Conservation (phyloP, 2,329 filamentous ascomycete genomes). For the Neofusicoccum sp. region DNA sequence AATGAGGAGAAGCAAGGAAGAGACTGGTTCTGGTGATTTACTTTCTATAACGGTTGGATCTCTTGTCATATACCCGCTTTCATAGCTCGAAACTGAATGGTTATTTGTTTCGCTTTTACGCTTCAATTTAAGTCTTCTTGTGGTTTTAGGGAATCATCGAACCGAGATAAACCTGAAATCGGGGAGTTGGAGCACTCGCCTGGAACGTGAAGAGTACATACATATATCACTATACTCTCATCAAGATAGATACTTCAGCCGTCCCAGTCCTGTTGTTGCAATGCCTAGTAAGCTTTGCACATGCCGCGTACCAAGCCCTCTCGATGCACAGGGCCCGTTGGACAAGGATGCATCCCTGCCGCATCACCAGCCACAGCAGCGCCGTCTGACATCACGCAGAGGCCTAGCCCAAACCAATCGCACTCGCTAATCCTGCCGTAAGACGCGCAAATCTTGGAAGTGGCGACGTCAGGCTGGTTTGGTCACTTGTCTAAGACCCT, state of each 20-base stretch:
- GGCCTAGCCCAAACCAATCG: background rate
- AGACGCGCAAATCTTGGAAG: constrained; percentile 4
- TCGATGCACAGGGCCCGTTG: background rate
- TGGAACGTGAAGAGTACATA: too few relatives aligned
- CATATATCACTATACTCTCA: too few relatives aligned
- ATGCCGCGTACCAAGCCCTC: too few relatives aligned
- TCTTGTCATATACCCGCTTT: background rate
- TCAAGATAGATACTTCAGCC: too few relatives aligned
- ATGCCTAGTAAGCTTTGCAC: too few relatives aligned
- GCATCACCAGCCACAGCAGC: background rate
- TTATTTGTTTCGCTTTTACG: too few relatives aligned
- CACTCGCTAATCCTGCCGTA: background rate
- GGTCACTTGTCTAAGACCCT: background rate
- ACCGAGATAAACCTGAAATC: too few relatives aligned
- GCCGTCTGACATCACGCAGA: background rate
- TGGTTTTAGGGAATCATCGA: too few relatives aligned
- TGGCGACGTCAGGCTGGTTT: background rate
- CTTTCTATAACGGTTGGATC: background rate
- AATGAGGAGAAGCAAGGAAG: background rate
- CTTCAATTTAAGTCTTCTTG: too few relatives aligned
- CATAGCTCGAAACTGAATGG: background rate
- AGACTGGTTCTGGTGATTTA: background rate
- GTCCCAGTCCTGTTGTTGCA: too few relatives aligned
- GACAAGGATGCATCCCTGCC: background rate
- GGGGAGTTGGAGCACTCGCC: too few relatives aligned